These are phyloP conservation scores for Mycena amicta DNA, from an alignment of 768 basidiomycete genomes.

Conservation along the genomic window DNA sequence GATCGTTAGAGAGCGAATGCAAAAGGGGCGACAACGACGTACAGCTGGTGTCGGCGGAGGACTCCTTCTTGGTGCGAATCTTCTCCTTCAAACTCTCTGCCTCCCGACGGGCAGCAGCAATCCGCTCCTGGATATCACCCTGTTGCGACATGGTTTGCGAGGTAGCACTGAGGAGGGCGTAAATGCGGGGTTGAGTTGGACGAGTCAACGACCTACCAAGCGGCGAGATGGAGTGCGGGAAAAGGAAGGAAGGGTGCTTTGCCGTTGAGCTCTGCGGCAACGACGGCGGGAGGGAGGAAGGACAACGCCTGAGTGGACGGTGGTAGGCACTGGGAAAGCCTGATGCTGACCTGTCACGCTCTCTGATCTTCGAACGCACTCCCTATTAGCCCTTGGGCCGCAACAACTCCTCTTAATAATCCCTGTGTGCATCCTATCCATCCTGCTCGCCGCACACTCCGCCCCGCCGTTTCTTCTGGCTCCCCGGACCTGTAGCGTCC, in stretches of 20 bases:
- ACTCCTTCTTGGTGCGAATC: constrained; percentile 94
- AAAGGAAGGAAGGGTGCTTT: background rate
- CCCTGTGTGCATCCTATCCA: too few relatives aligned
- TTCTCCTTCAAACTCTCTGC: constrained; percentile 98
- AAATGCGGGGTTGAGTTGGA: constrained; percentile 13
- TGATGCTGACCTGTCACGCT: background rate
- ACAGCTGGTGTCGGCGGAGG: constrained; percentile 98
- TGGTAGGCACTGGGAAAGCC: constrained; percentile 11
- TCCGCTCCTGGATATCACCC: constrained; percentile 87
- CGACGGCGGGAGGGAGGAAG: constrained; percentile 13
- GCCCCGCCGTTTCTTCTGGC: too few relatives aligned
- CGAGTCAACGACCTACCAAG: background rate
- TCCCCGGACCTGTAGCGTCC: too few relatives aligned
- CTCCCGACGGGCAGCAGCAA: constrained; percentile 95
- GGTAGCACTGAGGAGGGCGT: constrained; percentile 5
- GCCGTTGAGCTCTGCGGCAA: constrained; percentile 14
- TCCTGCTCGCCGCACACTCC: too few relatives aligned
- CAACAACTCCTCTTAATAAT: background rate
- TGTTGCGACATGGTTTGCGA: constrained; percentile 70
- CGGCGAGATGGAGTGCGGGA: background rate
- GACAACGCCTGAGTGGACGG: constrained; percentile 19
- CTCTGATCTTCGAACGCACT: too few relatives aligned
- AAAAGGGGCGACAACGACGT: constrained; percentile 39
- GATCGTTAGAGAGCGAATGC: constrained; percentile 19
- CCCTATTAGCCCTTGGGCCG: background rate